Evolutionary conservation across 306 rosid genomes (phyloP), one percentile per base, ranked within the genome.

Genomic region (Trichosanthes truncata): DNA sequence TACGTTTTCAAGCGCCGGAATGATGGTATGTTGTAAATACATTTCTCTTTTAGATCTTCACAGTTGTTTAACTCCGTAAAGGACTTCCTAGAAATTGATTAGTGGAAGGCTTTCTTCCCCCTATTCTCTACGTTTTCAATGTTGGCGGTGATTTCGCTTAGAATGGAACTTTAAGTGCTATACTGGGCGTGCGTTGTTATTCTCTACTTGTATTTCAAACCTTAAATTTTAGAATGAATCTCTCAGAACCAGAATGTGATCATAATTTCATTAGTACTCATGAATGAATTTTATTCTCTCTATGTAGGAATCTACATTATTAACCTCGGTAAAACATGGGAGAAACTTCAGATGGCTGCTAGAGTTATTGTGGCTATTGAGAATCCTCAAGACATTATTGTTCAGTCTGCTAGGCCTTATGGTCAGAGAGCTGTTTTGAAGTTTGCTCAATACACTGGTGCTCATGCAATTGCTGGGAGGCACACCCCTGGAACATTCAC

Each of bases 401-500:
- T 93, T 11, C 97, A 93, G 80, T 93, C 98, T 17, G 98, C 98
- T 0, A 85, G 97, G 84, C 98, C 97, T 4, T 93, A 93, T 45
- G 98, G 97, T 0, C 98, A 93, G 82, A 91, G 98, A 60, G 97
- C 97, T 6, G 96, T 91, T 36, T 89, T 93, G 0, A 93, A 93
- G 80, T 93, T 93, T 74, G 98, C 98, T 21, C 91, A 93, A 82
- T 89, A 90, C 83, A 93, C 97, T 9, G 97, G 98, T 11, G 93
- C 89, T 17, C 91, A 90, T 79, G 98, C 98, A 0, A 91, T 93
- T 83, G 98, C 97, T 8, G 97, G 98, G 35, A 84, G 97, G 72
- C 98, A 93, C 81, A 93, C 98, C 51, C 97, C 98, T 0, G 97
- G 98, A 49, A 93, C 97, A 51, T 38, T 85, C 29, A 94, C 98